These are phyloP conservation scores for Scenedesmus sp. DNA, from an alignment of 163 green algal species.

Conservation along the genomic window DNA sequence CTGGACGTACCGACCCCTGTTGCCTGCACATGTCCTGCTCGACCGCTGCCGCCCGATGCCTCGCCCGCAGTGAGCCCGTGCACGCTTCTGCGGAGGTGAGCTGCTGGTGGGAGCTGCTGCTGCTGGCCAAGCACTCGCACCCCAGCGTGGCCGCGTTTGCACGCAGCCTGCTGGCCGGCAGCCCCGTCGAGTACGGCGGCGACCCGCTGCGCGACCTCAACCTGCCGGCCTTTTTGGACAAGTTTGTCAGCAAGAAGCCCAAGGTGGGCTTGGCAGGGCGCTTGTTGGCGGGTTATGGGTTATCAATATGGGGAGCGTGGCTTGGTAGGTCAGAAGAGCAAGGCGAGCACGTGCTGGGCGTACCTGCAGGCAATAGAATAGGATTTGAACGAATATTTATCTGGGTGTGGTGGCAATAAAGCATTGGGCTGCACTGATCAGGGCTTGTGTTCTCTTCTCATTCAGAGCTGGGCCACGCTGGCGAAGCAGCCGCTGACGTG, in stretches of 20 bases:
- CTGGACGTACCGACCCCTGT: too few species aligned
- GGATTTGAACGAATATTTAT: too few species aligned
- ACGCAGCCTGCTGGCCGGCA: slow-evolving; percentile 82
- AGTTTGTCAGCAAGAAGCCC: slow-evolving; percentile 93
- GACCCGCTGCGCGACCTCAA: slow-evolving; percentile 93
- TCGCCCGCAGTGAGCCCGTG: slow-evolving; percentile 77
- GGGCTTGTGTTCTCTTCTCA: too few species aligned
- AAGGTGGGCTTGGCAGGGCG: slow-evolving; percentile 69
- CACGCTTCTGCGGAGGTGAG: slow-evolving; percentile 81
- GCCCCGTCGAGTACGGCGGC: slow-evolving; percentile 84
- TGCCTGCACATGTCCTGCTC: slow-evolving; percentile 55
- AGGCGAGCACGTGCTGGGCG: too few species aligned
- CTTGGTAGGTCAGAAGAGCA: too few species aligned
- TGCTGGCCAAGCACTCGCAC: slow-evolving; percentile 88
- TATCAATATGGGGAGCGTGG: too few species aligned
- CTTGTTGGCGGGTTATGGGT: not conserved
- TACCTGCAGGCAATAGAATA: too few species aligned
- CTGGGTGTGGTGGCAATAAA: too few species aligned
- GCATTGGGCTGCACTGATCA: too few species aligned
- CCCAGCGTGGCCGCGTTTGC: slow-evolving; percentile 93
- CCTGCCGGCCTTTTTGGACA: slow-evolving; percentile 92
- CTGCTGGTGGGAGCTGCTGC: slow-evolving; percentile 94
- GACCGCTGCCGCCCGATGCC: slow-evolving; percentile 59
- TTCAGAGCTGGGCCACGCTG: too few species aligned
- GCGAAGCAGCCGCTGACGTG: too few species aligned